These are phyloP conservation scores for Meira miltonrushii DNA, from an alignment of 1,284 basidiomycete species.

Conservation along the genomic window DNA sequence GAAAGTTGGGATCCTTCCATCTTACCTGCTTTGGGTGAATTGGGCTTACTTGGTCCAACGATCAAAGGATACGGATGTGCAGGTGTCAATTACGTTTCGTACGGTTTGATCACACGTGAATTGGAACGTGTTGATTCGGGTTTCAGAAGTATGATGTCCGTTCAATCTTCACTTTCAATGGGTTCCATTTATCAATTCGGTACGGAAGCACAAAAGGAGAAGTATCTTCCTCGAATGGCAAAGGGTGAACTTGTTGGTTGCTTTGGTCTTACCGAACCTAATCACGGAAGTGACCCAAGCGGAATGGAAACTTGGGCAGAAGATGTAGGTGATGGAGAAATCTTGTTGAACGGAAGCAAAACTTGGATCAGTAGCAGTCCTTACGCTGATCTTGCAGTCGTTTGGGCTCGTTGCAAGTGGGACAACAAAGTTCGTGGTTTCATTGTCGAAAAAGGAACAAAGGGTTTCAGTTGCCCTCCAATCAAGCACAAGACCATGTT, in stretches of 20 bases:
- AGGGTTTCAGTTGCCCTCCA: constrained; percentile 76
- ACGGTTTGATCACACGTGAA: constrained; percentile 87
- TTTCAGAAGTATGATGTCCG: constrained; percentile 89
- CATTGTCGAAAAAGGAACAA: constrained; percentile 80
- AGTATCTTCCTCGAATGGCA: constrained; percentile 78
- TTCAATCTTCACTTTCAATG: constrained; percentile 97
- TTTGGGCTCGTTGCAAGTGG: constrained; percentile 95
- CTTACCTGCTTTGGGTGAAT: constrained; percentile 82
- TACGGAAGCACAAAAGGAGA: constrained; percentile 80
- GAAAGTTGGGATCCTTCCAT: constrained; percentile 81
- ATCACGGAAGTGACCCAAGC: constrained; percentile 89
- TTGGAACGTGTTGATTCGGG: constrained; percentile 93
- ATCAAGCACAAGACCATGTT: constrained; percentile 92
- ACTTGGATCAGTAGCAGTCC: constrained; percentile 83
- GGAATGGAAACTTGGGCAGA: constrained; percentile 89
- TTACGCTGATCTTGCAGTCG: constrained; percentile 66
- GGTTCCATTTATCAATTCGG: constrained; percentile 90
- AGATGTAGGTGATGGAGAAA: constrained; percentile 73
- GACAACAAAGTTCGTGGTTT: constrained; percentile 87
- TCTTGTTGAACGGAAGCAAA: constrained; percentile 81
- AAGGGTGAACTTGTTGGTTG: constrained; percentile 84
- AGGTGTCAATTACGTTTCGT: constrained; percentile 83
- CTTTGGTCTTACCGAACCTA: constrained; percentile 92
- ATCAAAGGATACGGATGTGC: constrained; percentile 92
- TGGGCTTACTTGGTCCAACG: constrained; percentile 84